A percentile compares a stretch with the other conserved stretches of the same genome.
Evolutionary conservation across 2,329 filamentous ascomycete genomes (phyloP).

Genomic region (Colletotrichum tabaci): DNA sequence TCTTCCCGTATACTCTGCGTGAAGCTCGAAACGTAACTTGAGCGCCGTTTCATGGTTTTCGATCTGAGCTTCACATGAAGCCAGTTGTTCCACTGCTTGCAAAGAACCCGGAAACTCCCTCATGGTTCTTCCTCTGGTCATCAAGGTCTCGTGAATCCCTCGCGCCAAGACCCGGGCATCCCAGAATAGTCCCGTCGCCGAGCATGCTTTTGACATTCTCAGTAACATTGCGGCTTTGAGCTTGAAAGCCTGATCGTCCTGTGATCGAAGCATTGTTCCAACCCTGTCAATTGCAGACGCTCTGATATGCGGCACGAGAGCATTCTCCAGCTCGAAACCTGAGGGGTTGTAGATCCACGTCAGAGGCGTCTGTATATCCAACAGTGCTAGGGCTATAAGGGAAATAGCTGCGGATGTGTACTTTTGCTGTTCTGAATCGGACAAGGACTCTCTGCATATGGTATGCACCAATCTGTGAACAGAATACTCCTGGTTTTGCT

Average conservation of each 20-base stretch:
- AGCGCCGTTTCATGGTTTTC: not conserved
- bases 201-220: not conserved
- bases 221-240: not conserved
- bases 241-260: not conserved
- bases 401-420: not conserved
- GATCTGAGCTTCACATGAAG: too few relatives aligned
- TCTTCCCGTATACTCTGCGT: not conserved
- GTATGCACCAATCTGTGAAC: conserved; percentile 9
- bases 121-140: not conserved
- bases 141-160: not conserved
- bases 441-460: conserved; percentile 12
- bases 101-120: too few relatives aligned
- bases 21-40: not conserved
- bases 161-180: not conserved
- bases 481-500: not conserved
- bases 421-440: not conserved
- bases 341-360: conserved; percentile 7
- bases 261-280: not conserved
- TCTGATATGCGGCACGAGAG: conserved; percentile 11
- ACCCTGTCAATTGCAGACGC: not conserved
- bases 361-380: not conserved
- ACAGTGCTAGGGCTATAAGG: not conserved
- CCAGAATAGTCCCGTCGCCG: not conserved
- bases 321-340: not conserved
- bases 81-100: too few relatives aligned